phyloP scores from a whole-genome alignment of 1,139 yeast species.

The Scheffersomyces illinoinensis region DNA sequence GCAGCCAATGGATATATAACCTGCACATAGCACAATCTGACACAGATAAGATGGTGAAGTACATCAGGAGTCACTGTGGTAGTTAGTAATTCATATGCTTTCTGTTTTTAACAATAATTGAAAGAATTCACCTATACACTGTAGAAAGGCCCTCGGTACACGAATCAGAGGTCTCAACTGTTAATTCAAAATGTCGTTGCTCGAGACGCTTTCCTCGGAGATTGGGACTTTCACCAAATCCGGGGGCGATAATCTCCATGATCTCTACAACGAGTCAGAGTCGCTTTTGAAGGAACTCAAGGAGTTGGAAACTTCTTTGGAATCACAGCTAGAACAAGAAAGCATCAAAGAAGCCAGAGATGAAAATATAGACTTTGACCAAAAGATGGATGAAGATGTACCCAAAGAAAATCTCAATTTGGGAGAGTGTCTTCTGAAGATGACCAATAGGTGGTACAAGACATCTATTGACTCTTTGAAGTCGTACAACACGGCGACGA shows the following conservation, averaged over 20 bases:
- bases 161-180: neutral
- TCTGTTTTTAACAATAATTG: neutral
- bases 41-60: neutral
- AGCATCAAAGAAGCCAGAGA: neutral
- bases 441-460: slow-evolving; percentile 35
- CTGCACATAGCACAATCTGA: neutral
- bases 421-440: slow-evolving; percentile 7
- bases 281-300: slow-evolving; percentile 27
- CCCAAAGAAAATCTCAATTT: neutral
- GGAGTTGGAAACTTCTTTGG: slow-evolving; percentile 28
- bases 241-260: slow-evolving; percentile 23
- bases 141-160: neutral
- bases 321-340: slow-evolving; percentile 11
- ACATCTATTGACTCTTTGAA: slow-evolving; percentile 34
- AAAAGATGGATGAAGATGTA: neutral
- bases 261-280: slow-evolving; percentile 25
- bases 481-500: slow-evolving; percentile 38
- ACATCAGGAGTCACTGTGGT: neutral
- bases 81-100: neutral
- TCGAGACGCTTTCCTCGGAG: slow-evolving; percentile 31
- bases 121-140: neutral
- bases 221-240: slow-evolving; percentile 21
- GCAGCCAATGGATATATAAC: neutral
- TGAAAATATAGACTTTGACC: slow-evolving; percentile 5
- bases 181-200: slow-evolving; percentile 17